These are phyloP conservation scores for Rhododendron griersonianum DNA, from an alignment of 148 eudicot genomes.

Conservation along the genomic window DNA sequence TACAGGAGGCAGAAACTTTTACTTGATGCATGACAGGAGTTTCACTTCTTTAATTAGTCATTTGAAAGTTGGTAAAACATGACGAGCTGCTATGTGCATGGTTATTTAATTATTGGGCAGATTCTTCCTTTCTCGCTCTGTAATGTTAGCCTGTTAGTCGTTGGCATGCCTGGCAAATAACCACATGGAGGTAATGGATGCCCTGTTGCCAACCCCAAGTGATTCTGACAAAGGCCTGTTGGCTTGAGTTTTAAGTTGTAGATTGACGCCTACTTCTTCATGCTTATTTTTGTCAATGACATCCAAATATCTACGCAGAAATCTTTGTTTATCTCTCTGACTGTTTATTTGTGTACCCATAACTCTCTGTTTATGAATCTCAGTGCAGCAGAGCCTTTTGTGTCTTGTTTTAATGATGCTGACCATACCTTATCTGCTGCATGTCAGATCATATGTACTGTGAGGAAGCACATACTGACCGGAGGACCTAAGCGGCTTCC, in stretches of 20 bases:
- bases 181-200: neutral
- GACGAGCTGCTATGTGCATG: neutral
- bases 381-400: neutral
- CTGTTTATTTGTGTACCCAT: constrained; percentile 4
- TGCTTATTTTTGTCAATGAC: neutral
- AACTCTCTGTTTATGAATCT: constrained; percentile 3
- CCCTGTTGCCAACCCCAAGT: neutral
- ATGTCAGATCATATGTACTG: constrained; percentile 77
- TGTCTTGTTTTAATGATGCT: constrained; percentile 11
- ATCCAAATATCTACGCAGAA: neutral
- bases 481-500: constrained; percentile 89
- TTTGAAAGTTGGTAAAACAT: neutral
- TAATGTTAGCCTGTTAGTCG: neutral
- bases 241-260: neutral
- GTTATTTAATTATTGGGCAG: neutral
- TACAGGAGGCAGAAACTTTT: neutral
- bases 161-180: neutral
- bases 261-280: neutral
- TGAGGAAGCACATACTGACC: constrained; percentile 72
- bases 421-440: constrained; percentile 16
- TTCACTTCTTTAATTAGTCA: neutral
- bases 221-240: neutral
- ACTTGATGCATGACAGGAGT: neutral
- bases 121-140: neutral
- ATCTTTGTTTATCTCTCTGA: neutral